Base-by-base conservation (phyloP, 495 filamentous ascomycete species). In the Wilcoxina mikolae region DNA sequence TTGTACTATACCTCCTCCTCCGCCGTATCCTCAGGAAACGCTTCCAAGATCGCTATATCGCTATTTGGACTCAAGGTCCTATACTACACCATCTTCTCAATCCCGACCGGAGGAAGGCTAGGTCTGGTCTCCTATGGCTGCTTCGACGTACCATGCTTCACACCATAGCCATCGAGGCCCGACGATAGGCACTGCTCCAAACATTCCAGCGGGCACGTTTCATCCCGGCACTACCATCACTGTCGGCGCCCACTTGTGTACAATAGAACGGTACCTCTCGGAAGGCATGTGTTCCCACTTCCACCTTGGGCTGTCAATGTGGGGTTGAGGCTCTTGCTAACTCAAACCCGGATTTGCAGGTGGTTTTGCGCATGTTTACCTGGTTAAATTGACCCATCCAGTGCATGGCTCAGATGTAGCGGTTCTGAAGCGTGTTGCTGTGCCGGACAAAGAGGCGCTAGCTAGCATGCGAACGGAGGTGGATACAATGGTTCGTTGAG, bases 381-480 rank as follows among this genome's bases (percentile, higher is more conserved):
- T 95, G 33, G 91, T 95, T 65, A 85, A 83, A 61, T 74, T 95
- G 52, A 81, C 86, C 25, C 74, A 81, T 51, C 73, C 83, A 31
- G 70, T 87, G 68, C 78, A 91, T 68, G 84, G 85, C 56, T 81
- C 84, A 51, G 86, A 95, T 62, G 77, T 78, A 56, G 90, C 87
- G 1, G 88, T 98, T 5, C 72, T 98, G 61, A 98, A 98, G 73
- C 76, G 91, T 62, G 91, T 98, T 42, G 91, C 93, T n/a, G 91
- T 96, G 28, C 86, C 93, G 38, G 91, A 98, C 67, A 94, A 91
- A 74, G 82, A 91, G 61, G 78, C 87, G 49, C 75, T 98, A 67
- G 84, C 87, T 26, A 88, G 81, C 68, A 95, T 96, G 91, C 83
- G 93, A 65, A 96, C 83, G 55, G 91, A 98, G 74, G 91, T 96